phyloP scores from a whole-genome alignment of 768 basidiomycete genomes.

The Lyophyllum semitale region DNA sequence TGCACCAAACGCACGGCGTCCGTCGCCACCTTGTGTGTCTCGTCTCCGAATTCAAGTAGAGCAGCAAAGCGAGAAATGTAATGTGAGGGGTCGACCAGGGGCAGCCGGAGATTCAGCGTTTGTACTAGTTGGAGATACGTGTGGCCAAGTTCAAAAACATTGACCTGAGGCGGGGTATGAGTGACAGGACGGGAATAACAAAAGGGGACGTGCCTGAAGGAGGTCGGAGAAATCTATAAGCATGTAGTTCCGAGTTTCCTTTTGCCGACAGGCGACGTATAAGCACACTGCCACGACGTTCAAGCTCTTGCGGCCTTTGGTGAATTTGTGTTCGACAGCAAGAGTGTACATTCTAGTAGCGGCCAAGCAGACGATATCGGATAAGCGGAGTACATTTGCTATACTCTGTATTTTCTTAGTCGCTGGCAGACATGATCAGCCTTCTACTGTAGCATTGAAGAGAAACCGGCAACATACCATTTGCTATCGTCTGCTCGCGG shows the following conservation, averaged over 20 bases:
- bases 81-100: slow-evolving; percentile 92
- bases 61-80: slow-evolving; percentile 96
- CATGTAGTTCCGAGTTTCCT: slow-evolving; percentile 92
- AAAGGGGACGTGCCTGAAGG: slow-evolving; percentile 60
- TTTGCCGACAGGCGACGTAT: slow-evolving; percentile 90
- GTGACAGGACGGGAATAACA: background rate
- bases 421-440: slow-evolving; percentile 44
- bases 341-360: slow-evolving; percentile 91
- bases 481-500: slow-evolving; percentile 88
- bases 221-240: slow-evolving; percentile 99
- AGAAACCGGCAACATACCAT: slow-evolving; percentile 53
- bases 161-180: slow-evolving; percentile 58
- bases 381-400: slow-evolving; percentile 73
- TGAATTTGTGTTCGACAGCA: slow-evolving; percentile 93
- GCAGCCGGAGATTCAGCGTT: slow-evolving; percentile 80
- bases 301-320: slow-evolving; percentile 86
- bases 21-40: slow-evolving; percentile 86
- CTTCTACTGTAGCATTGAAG: background rate
- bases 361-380: slow-evolving; percentile 76
- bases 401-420: slow-evolving; percentile 83
- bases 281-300: slow-evolving; percentile 96
- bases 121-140: slow-evolving; percentile 94
- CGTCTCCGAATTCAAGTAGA: slow-evolving; percentile 94
- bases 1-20: slow-evolving; percentile 94
- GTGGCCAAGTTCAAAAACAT: slow-evolving; percentile 95